phyloP scores from a whole-genome alignment of 2,329 filamentous ascomycete genomes.

The Aspergillus texensis region DNA sequence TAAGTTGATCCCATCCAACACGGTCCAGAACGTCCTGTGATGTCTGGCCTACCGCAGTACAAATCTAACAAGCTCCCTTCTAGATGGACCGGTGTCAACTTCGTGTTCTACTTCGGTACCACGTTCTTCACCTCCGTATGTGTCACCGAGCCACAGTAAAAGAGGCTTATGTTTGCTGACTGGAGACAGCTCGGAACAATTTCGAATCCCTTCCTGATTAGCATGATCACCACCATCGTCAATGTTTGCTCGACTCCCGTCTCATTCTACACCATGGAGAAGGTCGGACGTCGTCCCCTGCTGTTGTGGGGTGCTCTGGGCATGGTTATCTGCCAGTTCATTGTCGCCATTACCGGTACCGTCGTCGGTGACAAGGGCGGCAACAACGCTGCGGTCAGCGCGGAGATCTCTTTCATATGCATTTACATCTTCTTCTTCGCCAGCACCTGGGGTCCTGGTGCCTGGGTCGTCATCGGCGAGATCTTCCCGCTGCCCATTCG shows the following conservation, averaged over 20 bases:
- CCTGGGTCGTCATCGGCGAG: slow-evolving; percentile 77
- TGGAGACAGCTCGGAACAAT: slow-evolving; percentile 68
- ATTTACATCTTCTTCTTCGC: slow-evolving; percentile 95
- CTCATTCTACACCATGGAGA: slow-evolving; percentile 86
- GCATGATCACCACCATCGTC: slow-evolving; percentile 82
- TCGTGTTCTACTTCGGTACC: slow-evolving; percentile 86
- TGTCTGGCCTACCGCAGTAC: background rate
- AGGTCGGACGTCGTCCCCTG: slow-evolving; percentile 76
- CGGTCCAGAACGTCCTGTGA: background rate
- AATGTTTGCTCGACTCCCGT: slow-evolving; percentile 84
- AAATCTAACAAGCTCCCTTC: background rate
- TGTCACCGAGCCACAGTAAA: background rate
- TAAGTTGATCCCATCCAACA: slow-evolving; percentile 30
- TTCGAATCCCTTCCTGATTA: slow-evolving; percentile 77
- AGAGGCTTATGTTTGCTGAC: background rate
- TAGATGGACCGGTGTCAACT: slow-evolving; percentile 79
- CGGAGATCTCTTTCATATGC: slow-evolving; percentile 84
- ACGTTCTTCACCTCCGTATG: slow-evolving; percentile 69
- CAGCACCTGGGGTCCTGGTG: slow-evolving; percentile 79
- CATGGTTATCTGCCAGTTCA: slow-evolving; percentile 85
- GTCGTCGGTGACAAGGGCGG: slow-evolving; percentile 51
- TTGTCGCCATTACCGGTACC: slow-evolving; percentile 77
- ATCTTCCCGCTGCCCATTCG: slow-evolving; percentile 89
- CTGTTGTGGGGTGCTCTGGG: slow-evolving; percentile 77
- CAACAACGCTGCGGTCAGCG: slow-evolving; percentile 49